Evolutionary conservation across 352 stramenopile species (phyloP), one percentile per base, ranked within the genome.

Genomic region (Thalassiosira livingstoniorum): DNA sequence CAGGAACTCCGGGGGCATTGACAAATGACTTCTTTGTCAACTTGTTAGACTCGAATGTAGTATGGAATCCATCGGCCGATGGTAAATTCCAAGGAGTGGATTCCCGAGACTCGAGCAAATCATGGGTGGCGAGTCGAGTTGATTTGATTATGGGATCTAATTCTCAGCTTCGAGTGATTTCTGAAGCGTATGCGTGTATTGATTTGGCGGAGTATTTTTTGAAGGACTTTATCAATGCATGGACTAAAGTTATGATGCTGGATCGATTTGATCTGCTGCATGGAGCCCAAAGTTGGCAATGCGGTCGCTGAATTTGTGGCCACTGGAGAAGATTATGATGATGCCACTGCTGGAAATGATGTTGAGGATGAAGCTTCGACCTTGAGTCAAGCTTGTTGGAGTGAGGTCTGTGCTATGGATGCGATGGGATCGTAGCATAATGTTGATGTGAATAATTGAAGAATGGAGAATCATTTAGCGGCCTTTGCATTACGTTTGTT

Each of bases 11-110:
- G 4, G 87, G 76, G 45, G 57, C 65, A 21, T 71, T 94, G 31
- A 88, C 54, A 2, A 94, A 93, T 75, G 86, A 87, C 51, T 94
- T 92, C 68, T 93, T 94, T 75, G 78, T 87, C 4, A 92, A 92
- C 54, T 78, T 94, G 23, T 62, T 92, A 21, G 87, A 94, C 68
- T 85, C 87, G 47, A 75, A 66, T 10, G 89, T 79, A 2, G 69
- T 42, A 32, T 94, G 89, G 89, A 68, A n/a, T 11, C 78, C 79
- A 45, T 39, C 70, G 18, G 66, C 35, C 21, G 54, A 85, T 45
- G 78, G 81, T 15, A 81, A 81, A 34, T 94, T 88, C 61, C 70
- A 89, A 78, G 90, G 87, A 31, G 72, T 45, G 23, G 67, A 81
- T 69, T 63, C 70, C 23, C 4, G 5, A 58, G 5, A 5, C 10